These are phyloP conservation scores for Prunus yedoensis DNA, from an alignment of 331 rosid species.

Conservation along the genomic window DNA sequence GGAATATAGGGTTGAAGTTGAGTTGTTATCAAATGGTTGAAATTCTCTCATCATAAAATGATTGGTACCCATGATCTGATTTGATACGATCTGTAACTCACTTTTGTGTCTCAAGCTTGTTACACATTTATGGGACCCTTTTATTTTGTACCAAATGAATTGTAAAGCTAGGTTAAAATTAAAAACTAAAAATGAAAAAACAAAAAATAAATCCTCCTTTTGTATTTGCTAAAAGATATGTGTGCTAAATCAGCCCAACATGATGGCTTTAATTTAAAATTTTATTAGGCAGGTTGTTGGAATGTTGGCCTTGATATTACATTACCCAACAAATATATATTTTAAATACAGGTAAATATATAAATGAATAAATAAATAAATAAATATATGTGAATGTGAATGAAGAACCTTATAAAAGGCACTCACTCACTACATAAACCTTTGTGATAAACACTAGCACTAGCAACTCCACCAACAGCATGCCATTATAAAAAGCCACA, in stretches of 20 bases:
- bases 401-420: constrained; percentile 41
- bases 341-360: background rate
- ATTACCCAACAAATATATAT: constrained; percentile 34
- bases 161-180: background rate
- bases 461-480: constrained; percentile 43
- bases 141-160: constrained; percentile 7
- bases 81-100: constrained; percentile 19
- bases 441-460: constrained; percentile 69
- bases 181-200: background rate
- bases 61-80: constrained; percentile 17
- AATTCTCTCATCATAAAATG: constrained; percentile 16
- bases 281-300: constrained; percentile 48
- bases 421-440: constrained; percentile 32
- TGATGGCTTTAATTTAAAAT: background rate
- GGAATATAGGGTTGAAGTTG: background rate
- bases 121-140: constrained; percentile 1
- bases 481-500: constrained; percentile 44
- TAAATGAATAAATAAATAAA: background rate
- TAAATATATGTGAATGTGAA: constrained; percentile 6
- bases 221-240: constrained; percentile 3
- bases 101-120: background rate
- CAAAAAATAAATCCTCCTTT: background rate
- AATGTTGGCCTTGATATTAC: constrained; percentile 46
- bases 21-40: constrained; percentile 18
- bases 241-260: background rate